Evolutionary conservation across 257 asterid species (phyloP).

Genomic region (Paulownia fortunei): DNA sequence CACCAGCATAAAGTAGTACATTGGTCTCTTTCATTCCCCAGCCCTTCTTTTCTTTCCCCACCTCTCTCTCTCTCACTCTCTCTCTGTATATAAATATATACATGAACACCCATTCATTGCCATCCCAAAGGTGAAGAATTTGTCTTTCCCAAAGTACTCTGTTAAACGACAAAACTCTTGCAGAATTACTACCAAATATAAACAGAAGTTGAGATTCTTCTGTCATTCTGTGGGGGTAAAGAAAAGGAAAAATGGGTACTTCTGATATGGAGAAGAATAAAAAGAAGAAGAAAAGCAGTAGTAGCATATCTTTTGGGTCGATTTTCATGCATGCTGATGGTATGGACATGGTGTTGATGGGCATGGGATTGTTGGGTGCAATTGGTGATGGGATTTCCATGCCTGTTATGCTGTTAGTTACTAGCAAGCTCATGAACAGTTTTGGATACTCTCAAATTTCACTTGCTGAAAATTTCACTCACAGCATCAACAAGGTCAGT

Average conservation of each 20-base stretch:
- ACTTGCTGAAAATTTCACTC: conserved; percentile 36
- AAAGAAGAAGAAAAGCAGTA: conserved; percentile 14
- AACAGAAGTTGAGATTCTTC: too few relatives aligned
- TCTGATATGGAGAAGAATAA: conserved; percentile 32
- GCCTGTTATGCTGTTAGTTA: conserved; percentile 68
- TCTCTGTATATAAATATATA: too few relatives aligned
- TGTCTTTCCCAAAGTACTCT: conserved; percentile 7
- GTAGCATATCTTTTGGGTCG: conserved; percentile 38
- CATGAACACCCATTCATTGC: too few relatives aligned
- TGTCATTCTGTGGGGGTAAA: too few relatives aligned
- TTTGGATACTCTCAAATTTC: conserved; percentile 52
- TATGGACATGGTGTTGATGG: conserved; percentile 60
- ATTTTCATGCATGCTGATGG: conserved; percentile 79
- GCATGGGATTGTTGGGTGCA: conserved; percentile 69
- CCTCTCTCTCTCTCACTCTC: not conserved
- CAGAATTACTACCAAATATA: too few relatives aligned
- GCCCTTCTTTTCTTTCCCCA: not conserved
- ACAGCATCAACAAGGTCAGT: conserved; percentile 60
- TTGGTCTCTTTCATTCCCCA: conserved; percentile 16
- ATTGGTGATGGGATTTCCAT: conserved; percentile 71
- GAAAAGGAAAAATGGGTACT: conserved; percentile 14
- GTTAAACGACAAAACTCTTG: not conserved
- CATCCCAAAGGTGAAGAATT: not conserved
- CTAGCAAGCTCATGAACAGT: conserved; percentile 71
- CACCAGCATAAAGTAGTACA: not conserved